Conservation (phyloP, 306 rosid genomes). For the Medicago arabica region DNA sequence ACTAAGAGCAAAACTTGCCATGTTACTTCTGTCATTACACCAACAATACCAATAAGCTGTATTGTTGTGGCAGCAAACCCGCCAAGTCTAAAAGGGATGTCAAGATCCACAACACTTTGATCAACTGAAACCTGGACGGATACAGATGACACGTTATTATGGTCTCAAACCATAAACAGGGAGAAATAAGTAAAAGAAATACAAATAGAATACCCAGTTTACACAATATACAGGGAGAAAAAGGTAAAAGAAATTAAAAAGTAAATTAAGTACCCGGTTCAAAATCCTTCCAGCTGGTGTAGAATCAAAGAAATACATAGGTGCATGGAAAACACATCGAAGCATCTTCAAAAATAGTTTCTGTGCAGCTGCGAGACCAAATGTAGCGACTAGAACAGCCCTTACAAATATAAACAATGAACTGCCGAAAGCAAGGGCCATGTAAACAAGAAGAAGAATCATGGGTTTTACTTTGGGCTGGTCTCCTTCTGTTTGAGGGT, state of each 20-base stretch:
- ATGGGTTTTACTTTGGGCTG: slow-evolving; percentile 81
- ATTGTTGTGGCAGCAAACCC: slow-evolving; percentile 98
- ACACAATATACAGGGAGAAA: slow-evolving; percentile 25
- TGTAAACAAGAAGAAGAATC: slow-evolving; percentile 83
- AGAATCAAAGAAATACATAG: slow-evolving; percentile 98
- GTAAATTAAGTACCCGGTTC: slow-evolving; percentile 75
- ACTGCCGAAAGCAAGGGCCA: slow-evolving; percentile 99
- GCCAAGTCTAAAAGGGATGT: slow-evolving; percentile 98
- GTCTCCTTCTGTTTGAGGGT: slow-evolving; percentile 98
- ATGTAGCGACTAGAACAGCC: slow-evolving; percentile 94
- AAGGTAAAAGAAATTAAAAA: slow-evolving; percentile 5
- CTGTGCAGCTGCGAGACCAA: slow-evolving; percentile 98
- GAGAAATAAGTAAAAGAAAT: slow-evolving; percentile 20
- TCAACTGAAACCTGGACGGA: slow-evolving; percentile 84
- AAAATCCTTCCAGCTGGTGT: slow-evolving; percentile 98
- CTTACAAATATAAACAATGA: slow-evolving; percentile 91
- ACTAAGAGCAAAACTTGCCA: slow-evolving; percentile 98
- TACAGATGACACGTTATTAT: slow-evolving; percentile 40
- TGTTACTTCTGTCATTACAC: slow-evolving; percentile 92
- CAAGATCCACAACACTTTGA: slow-evolving; percentile 99
- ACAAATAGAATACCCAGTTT: slow-evolving; percentile 63
- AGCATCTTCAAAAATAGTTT: slow-evolving; percentile 93
- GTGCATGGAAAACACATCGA: slow-evolving; percentile 87
- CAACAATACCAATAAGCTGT: slow-evolving; percentile 95
- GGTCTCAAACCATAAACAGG: slow-evolving; percentile 17